Conservation (phyloP, 768 basidiomycete species). For the Podaxis rugospora region DNA sequence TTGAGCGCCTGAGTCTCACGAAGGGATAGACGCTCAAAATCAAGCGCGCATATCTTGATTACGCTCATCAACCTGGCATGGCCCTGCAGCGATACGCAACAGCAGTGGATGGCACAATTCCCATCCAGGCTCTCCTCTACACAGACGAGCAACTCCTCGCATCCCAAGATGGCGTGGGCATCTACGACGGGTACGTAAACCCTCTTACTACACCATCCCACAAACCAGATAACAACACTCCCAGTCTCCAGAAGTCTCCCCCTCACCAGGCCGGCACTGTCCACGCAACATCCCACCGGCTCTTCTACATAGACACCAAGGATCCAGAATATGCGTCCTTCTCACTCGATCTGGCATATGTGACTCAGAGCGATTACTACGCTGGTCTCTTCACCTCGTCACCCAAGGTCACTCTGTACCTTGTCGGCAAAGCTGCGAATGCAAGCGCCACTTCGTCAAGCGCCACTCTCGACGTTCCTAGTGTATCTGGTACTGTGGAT, state of each 20-base stretch:
- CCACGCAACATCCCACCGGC: slow-evolving; percentile 75
- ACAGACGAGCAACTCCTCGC: slow-evolving; percentile 74
- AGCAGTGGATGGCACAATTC: slow-evolving; percentile 71
- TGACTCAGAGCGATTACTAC: slow-evolving; percentile 83
- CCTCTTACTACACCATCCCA: slow-evolving; percentile 7
- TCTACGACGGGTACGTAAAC: slow-evolving; percentile 82
- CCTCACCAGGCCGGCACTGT: slow-evolving; percentile 72
- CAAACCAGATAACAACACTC: slow-evolving; percentile 24
- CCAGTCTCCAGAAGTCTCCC: slow-evolving; percentile 77
- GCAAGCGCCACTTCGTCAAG: neutral
- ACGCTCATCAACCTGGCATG: slow-evolving; percentile 27
- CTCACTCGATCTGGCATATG: slow-evolving; percentile 36
- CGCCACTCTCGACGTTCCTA: neutral
- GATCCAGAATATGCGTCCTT: slow-evolving; percentile 57
- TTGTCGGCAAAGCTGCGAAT: neutral
- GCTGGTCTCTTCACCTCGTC: slow-evolving; percentile 88
- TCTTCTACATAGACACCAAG: slow-evolving; percentile 71
- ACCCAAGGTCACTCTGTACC: slow-evolving; percentile 67
- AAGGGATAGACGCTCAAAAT: neutral
- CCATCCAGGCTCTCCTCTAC: slow-evolving; percentile 71
- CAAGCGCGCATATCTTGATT: no score
- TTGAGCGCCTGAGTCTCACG: neutral
- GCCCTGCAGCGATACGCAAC: slow-evolving; percentile 51
- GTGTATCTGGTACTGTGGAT: slow-evolving; percentile 40
- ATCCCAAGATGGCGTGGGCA: slow-evolving; percentile 76